Evolutionary conservation across 345 rosid genomes (phyloP).

Genomic region (Draba incana): DNA sequence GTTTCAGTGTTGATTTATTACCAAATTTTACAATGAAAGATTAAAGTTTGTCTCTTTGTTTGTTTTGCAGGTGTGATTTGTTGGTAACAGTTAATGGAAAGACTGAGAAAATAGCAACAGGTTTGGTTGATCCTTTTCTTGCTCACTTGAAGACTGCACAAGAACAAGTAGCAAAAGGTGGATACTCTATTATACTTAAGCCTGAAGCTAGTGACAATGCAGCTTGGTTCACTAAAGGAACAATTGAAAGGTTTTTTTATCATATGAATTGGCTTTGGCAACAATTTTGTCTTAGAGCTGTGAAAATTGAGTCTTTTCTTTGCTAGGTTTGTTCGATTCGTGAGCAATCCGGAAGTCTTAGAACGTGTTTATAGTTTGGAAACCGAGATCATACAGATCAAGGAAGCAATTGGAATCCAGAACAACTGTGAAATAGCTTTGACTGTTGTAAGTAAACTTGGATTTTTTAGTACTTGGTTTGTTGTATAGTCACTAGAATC

Average conservation of each 20-base stretch:
- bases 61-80: conserved; percentile 75
- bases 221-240: conserved; percentile 85
- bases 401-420: conserved; percentile 84
- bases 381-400: conserved; percentile 92
- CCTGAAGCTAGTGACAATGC: conserved; percentile 58
- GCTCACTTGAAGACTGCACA: conserved; percentile 84
- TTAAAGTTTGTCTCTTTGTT: background rate
- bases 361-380: conserved; percentile 80
- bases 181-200: conserved; percentile 85
- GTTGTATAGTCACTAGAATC: conserved; percentile 15
- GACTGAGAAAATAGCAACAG: conserved; percentile 84
- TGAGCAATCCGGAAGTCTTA: conserved; percentile 87
- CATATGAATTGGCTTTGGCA: background rate
- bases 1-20: background rate
- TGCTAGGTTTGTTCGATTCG: conserved; percentile 96
- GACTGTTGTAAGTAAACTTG: conserved; percentile 53
- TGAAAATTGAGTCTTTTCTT: conserved; percentile 6
- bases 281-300: too few species aligned
- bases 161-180: conserved; percentile 85
- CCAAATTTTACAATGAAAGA: conserved; percentile 2
- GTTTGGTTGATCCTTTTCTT: conserved; percentile 86
- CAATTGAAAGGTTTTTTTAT: conserved; percentile 66
- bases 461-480: conserved; percentile 21
- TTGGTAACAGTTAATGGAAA: conserved; percentile 78
- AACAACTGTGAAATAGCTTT: conserved; percentile 61